These are phyloP conservation scores for Exidia glandulosa DNA, from an alignment of 768 basidiomycete genomes.

Conservation along the genomic window DNA sequence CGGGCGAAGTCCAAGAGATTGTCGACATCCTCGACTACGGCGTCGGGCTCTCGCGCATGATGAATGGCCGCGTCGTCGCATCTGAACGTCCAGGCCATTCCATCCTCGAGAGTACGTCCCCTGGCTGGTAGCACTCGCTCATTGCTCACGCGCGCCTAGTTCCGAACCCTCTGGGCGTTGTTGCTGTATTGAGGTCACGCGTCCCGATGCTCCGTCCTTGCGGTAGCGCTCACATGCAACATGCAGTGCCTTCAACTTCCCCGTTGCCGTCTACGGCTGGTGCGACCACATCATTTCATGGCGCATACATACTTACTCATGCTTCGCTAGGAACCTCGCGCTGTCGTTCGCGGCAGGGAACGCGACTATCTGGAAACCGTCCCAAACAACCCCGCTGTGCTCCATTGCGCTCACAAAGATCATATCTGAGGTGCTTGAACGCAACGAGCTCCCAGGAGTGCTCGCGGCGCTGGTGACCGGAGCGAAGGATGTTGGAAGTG, in stretches of 20 bases:
- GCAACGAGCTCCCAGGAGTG: slow-evolving; percentile 74
- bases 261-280: slow-evolving; percentile 90
- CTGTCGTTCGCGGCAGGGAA: slow-evolving; percentile 85
- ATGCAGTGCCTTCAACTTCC: slow-evolving; percentile 83
- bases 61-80: slow-evolving; percentile 79
- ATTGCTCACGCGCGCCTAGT: slow-evolving; percentile 39
- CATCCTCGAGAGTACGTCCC: slow-evolving; percentile 65
- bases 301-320: background rate
- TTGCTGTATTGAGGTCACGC: slow-evolving; percentile 44
- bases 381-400: slow-evolving; percentile 78
- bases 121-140: background rate
- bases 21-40: slow-evolving; percentile 93
- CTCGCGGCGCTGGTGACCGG: slow-evolving; percentile 76
- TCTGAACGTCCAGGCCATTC: slow-evolving; percentile 86
- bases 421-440: slow-evolving; percentile 67
- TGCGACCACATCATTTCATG: slow-evolving; percentile 23
- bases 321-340: slow-evolving; percentile 67
- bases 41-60: slow-evolving; percentile 86
- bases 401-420: slow-evolving; percentile 88
- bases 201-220: background rate
- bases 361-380: slow-evolving; percentile 92
- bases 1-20: slow-evolving; percentile 94
- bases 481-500: slow-evolving; percentile 67
- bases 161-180: slow-evolving; percentile 75
- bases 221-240: background rate